A percentile compares a stretch with the other conserved stretches of the same genome.
Evolutionary conservation across 768 basidiomycete species (phyloP).

Genomic region (Tubosaeta sp.): DNA sequence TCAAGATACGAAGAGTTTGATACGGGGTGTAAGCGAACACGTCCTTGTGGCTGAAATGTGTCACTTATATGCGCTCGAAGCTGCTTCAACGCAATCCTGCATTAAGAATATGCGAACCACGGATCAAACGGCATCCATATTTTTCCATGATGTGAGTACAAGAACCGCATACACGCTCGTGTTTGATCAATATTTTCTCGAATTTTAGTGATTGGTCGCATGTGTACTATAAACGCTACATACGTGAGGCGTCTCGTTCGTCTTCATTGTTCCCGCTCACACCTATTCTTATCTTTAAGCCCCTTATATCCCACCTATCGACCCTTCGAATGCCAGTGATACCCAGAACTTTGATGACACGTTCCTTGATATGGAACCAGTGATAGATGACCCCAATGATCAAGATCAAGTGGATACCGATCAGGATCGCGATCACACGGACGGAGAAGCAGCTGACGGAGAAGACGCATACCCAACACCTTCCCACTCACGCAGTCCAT

Average conservation of each 20-base stretch:
- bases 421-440: slow-evolving; percentile 62
- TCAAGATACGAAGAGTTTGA: slow-evolving; percentile 90
- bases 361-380: slow-evolving; percentile 93
- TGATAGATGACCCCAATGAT: slow-evolving; percentile 74
- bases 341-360: slow-evolving; percentile 97
- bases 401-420: slow-evolving; percentile 63
- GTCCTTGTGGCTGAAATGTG: not conserved
- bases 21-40: slow-evolving; percentile 73
- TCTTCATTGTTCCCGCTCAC: slow-evolving; percentile 10
- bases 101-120: slow-evolving; percentile 86
- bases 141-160: slow-evolving; percentile 84
- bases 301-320: slow-evolving; percentile 90
- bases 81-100: slow-evolving; percentile 91
- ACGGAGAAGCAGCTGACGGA: slow-evolving; percentile 67
- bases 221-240: slow-evolving; percentile 92
- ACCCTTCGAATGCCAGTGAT: slow-evolving; percentile 89
- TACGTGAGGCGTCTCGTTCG: slow-evolving; percentile 51
- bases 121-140: slow-evolving; percentile 92
- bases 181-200: slow-evolving; percentile 13
- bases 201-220: slow-evolving; percentile 81
- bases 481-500: slow-evolving; percentile 75
- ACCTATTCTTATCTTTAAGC: slow-evolving; percentile 41
- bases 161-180: slow-evolving; percentile 2
- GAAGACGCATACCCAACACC: slow-evolving; percentile 77
- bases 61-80: slow-evolving; percentile 37